Evolutionary conservation across 2,329 filamentous ascomycete genomes (phyloP).

Genomic region (Colletotrichum tanaceti): DNA sequence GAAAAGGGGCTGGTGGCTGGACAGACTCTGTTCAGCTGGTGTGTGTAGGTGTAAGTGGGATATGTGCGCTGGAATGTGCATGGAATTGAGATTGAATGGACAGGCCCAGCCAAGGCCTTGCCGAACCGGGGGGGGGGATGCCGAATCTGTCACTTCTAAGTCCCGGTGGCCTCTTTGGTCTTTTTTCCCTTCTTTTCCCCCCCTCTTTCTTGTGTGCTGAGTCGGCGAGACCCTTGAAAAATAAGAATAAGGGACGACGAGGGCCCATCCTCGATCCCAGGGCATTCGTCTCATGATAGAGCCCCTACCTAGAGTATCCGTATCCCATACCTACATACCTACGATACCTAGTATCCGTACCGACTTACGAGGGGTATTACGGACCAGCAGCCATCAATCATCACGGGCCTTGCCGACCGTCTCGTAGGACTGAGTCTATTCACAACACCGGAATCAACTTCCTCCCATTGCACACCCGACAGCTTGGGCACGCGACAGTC

Average conservation of each 20-base stretch:
- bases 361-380: too few species aligned
- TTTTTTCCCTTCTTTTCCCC: not conserved
- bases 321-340: too few species aligned
- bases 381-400: not conserved
- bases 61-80: not conserved
- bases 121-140: slow-evolving; percentile 11
- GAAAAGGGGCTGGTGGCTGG: too few species aligned
- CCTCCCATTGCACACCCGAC: slow-evolving; percentile 5
- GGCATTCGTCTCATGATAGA: slow-evolving; percentile 14
- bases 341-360: too few species aligned
- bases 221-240: slow-evolving; percentile 19
- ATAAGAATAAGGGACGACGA: slow-evolving; percentile 37
- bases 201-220: not conserved
- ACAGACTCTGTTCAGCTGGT: slow-evolving; percentile 1
- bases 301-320: not conserved
- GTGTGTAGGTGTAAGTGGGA: not conserved
- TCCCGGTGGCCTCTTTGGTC: slow-evolving; percentile 24
- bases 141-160: slow-evolving; percentile 11
- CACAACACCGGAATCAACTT: slow-evolving; percentile 4
- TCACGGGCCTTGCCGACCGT: not conserved
- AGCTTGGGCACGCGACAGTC: too few species aligned
- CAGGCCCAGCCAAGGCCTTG: slow-evolving; percentile 20
- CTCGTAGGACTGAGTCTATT: too few species aligned
- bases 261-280: slow-evolving; percentile 28
- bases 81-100: slow-evolving; percentile 1